phyloP scores from a whole-genome alignment of 345 rosid species.

The Corchorus capsularis region DNA sequence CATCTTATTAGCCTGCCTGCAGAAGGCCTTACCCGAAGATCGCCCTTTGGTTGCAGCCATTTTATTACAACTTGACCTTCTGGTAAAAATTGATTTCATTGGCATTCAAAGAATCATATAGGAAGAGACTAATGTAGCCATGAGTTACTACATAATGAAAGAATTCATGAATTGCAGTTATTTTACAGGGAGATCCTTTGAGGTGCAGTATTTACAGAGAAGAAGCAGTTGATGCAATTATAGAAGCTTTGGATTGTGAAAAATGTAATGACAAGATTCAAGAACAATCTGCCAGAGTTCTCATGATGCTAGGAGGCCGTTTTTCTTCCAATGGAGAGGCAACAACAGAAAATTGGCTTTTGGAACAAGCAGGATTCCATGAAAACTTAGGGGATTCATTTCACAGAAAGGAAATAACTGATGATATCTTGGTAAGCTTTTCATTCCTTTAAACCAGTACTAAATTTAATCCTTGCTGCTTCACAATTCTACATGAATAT shows the following conservation, averaged over 20 bases:
- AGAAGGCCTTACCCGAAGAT: constrained; percentile 48
- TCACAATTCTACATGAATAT: too few relatives aligned
- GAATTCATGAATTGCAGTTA: constrained; percentile 28
- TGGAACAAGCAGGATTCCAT: constrained; percentile 37
- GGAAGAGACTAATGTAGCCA: not conserved
- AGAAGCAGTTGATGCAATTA: constrained; percentile 60
- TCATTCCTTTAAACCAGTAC: not conserved
- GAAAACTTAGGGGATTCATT: constrained; percentile 28
- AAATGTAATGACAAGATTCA: constrained; percentile 38
- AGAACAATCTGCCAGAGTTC: constrained; percentile 57
- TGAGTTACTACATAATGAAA: not conserved
- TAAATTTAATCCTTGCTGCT: too few relatives aligned
- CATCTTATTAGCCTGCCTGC: constrained; percentile 48
- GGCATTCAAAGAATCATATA: not conserved
- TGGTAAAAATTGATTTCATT: constrained; percentile 37
- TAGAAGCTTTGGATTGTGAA: constrained; percentile 44
- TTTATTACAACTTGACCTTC: constrained; percentile 62
- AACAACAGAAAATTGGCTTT: constrained; percentile 44
- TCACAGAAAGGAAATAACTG: constrained; percentile 16
- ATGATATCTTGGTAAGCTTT: constrained; percentile 39
- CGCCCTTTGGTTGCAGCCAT: constrained; percentile 55
- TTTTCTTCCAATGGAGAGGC: constrained; percentile 40
- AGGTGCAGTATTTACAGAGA: constrained; percentile 56
- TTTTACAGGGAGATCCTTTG: constrained; percentile 56
- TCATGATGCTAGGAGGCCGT: constrained; percentile 51